Evolutionary conservation across 2,329 filamentous ascomycete genomes (phyloP).

Genomic region (Nakataea oryzae): DNA sequence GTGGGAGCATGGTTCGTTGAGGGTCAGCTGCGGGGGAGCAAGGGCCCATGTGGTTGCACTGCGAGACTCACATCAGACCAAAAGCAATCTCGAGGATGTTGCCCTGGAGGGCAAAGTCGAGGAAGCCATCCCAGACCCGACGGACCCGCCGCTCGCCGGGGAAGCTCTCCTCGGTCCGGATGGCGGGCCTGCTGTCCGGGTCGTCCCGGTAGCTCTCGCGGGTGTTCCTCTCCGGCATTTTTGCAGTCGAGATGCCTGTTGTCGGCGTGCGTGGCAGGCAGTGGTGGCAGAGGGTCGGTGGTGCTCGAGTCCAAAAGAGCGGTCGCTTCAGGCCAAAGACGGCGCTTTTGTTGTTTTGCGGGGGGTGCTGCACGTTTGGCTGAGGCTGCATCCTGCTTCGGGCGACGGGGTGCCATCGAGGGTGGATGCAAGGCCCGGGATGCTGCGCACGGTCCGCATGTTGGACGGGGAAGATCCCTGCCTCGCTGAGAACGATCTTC

Average conservation of each 20-base stretch:
- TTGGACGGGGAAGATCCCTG: neutral
- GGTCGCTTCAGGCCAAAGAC: neutral
- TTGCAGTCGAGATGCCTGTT: slow-evolving; percentile 4
- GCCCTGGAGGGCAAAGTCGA: slow-evolving; percentile 64
- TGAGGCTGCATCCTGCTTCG: neutral
- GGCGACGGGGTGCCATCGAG: neutral
- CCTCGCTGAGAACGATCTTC: no score
- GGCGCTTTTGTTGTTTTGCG: neutral
- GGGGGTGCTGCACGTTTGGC: neutral
- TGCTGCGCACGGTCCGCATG: neutral
- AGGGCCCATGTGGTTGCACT: no score
- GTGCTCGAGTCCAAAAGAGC: neutral
- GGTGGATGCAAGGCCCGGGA: neutral
- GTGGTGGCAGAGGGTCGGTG: no score
- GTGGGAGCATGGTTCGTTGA: neutral
- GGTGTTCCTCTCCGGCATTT: slow-evolving; percentile 3
- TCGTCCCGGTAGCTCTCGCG: slow-evolving; percentile 11
- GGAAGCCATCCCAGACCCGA: slow-evolving; percentile 50
- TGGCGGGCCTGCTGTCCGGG: slow-evolving; percentile 14
- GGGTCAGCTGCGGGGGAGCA: no score
- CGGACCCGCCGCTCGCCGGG: slow-evolving; percentile 35
- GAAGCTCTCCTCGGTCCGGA: slow-evolving; percentile 18
- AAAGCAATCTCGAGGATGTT: slow-evolving; percentile 70
- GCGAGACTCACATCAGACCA: slow-evolving; percentile 54
- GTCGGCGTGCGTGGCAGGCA: no score